phyloP scores from a whole-genome alignment of 805 yeast species.

The Yamadazyma endophytica region DNA sequence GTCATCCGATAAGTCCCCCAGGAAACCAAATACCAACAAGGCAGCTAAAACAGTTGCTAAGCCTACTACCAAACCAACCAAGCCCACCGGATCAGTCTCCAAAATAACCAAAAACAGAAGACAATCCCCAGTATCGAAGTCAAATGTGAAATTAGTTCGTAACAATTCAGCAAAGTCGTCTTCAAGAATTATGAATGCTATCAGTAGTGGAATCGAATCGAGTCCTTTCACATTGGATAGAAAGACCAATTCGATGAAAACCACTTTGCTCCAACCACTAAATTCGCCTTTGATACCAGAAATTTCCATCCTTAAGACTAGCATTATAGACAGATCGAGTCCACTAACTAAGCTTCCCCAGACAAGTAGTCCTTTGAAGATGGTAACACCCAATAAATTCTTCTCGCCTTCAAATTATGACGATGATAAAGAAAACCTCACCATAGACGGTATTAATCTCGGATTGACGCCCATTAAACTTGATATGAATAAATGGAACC shows the following conservation, averaged over 20 bases:
- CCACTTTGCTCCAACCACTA: slow-evolving; percentile 9
- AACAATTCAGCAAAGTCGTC: too few species aligned
- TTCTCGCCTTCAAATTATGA: too few species aligned
- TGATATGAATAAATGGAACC: slow-evolving; percentile 6
- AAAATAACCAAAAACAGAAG: background rate
- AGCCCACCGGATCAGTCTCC: slow-evolving; percentile 9
- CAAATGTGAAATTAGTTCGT: slow-evolving; percentile 1
- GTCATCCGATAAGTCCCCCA: slow-evolving; percentile 10
- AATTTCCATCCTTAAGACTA: background rate
- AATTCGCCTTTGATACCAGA: slow-evolving; percentile 8
- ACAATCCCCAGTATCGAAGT: too few species aligned
- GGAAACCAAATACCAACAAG: slow-evolving; percentile 3
- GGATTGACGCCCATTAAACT: slow-evolving; percentile 11
- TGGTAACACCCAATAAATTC: too few species aligned
- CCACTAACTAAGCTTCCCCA: too few species aligned
- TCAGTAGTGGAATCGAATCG: too few species aligned
- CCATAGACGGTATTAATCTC: slow-evolving; percentile 1
- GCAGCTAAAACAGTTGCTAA: slow-evolving; percentile 1
- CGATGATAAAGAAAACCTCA: slow-evolving; percentile 10
- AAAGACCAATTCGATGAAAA: background rate
- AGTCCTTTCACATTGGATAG: slow-evolving; percentile 2
- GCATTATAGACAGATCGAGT: too few species aligned
- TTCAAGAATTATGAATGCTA: slow-evolving; percentile 4
- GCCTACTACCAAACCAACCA: slow-evolving; percentile 1
- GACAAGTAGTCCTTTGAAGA: too few species aligned